Evolutionary conservation across 2,329 filamentous ascomycete genomes (phyloP), one percentile per base, ranked within the genome.

Genomic region (Fusarium robinianum): DNA sequence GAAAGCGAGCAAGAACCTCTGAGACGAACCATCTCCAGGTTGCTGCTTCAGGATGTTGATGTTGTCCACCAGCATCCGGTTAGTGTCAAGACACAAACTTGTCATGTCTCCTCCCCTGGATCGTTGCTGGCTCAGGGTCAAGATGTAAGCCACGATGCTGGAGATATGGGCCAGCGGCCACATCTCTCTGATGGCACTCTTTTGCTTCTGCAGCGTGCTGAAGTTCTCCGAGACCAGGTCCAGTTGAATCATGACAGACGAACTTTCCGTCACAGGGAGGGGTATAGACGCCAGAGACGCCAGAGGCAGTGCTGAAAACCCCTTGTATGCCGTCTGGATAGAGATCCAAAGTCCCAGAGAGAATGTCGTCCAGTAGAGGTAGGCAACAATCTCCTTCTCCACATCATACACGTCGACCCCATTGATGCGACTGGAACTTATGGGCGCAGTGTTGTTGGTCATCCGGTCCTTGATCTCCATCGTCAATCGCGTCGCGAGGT

Each of bases 341-440:
- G 61, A 71, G 5, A 57, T 57, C 70, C 70, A 72, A 6, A 71
- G 58, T 21, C 62, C 66, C n/a, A 69, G 57, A 1, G 68, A 63
- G 41, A 67, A 68, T 2, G 67, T 66, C 4, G 67, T 61, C 69
- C 70, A 72, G 58, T 68, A 69, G 5, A 72, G 53, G 49, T 69
- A 69, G 16, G 65, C 60, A 4, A 67, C 57, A 11, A 72, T 40
- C 46, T 72, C 70, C 42, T 65, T 67, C 45, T 72, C 70, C 6
- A 72, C 66, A 30, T 67, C 64, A 31, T 63, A 64, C 3, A 72
- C 63, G 25, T 71, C 68, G 30, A 72, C 63, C 8, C 69, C 70
- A 16, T 72, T 72, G 50, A 72, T 70, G 21, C 67, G 64, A 24
- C 66, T 69, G 1, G 64, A 64, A 8, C 56, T 57, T 17, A 61